These are phyloP conservation scores for Chiua sp. DNA, from an alignment of 1,284 basidiomycete species.

Conservation along the genomic window DNA sequence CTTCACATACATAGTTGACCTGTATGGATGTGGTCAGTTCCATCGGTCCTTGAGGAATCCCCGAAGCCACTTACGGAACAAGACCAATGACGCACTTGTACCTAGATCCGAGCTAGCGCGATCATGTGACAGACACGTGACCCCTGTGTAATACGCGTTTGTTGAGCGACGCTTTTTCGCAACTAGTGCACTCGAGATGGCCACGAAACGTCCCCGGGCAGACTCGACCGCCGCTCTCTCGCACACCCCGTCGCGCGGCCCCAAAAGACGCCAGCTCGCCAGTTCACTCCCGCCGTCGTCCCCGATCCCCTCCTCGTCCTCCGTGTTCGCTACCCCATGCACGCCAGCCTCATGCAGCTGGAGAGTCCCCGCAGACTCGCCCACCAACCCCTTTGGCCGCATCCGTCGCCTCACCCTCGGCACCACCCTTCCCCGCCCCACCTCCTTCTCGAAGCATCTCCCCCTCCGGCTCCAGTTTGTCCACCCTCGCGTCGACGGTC, in stretches of 20 bases:
- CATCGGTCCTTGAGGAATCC: not conserved
- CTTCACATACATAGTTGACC: constrained; percentile 78
- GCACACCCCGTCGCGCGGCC: constrained; percentile 33
- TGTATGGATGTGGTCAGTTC: constrained; percentile 32
- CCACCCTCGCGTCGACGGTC: constrained; percentile 31
- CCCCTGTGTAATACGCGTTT: constrained; percentile 18
- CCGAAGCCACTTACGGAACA: constrained; percentile 57
- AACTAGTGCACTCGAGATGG: constrained; percentile 19
- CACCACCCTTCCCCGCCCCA: constrained; percentile 50
- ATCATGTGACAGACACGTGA: constrained; percentile 31
- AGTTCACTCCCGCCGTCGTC: constrained; percentile 36
- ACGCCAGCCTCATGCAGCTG: constrained; percentile 30
- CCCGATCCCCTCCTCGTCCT: constrained; percentile 31
- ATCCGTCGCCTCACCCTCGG: constrained; percentile 41
- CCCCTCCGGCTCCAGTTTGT: constrained; percentile 71
- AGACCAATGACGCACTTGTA: no score
- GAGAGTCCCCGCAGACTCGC: constrained; percentile 52
- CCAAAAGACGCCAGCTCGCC: constrained; percentile 34
- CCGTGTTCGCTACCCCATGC: constrained; percentile 30
- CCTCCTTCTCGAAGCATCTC: constrained; percentile 58
- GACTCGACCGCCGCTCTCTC: constrained; percentile 19
- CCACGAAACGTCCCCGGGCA: constrained; percentile 31
- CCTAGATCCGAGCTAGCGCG: no score
- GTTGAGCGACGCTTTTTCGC: constrained; percentile 17
- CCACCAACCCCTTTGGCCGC: constrained; percentile 60